Conservation (phyloP, 169 alveolate species). For the Perkinsus olseni region DNA sequence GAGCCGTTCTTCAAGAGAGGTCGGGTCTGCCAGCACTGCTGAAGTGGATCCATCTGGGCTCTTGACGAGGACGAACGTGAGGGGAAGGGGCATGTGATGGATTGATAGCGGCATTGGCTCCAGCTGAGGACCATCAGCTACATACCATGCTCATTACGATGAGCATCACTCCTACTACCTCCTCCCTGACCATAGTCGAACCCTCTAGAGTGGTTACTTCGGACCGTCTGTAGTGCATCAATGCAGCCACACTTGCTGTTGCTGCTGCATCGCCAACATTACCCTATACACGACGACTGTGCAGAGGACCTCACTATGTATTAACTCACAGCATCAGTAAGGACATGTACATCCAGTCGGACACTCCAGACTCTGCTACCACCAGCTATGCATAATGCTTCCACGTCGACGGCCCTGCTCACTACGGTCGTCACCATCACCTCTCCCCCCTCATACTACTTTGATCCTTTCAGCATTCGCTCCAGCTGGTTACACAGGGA, state of each 20-base stretch:
- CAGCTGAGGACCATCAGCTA: neutral
- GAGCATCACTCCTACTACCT: neutral
- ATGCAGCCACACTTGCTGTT: neutral
- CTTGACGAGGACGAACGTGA: neutral
- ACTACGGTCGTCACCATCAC: neutral
- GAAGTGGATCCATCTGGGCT: neutral
- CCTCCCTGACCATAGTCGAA: neutral
- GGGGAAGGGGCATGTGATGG: neutral
- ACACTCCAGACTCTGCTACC: neutral
- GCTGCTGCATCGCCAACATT: neutral
- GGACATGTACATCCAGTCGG: neutral
- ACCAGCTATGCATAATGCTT: neutral
- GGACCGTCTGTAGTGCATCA: neutral
- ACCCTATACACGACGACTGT: neutral
- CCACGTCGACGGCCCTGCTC: neutral
- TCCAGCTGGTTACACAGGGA: neutral
- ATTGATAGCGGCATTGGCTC: neutral
- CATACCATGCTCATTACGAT: neutral
- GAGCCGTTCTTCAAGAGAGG: neutral
- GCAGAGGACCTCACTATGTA: neutral
- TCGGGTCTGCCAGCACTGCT: neutral
- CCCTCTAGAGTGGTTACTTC: neutral
- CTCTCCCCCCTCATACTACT: neutral
- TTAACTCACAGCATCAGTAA: neutral
- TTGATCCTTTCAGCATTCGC: neutral